Conservation (phyloP, 169 alveolate genomes). For the Babesia ovis region DNA sequence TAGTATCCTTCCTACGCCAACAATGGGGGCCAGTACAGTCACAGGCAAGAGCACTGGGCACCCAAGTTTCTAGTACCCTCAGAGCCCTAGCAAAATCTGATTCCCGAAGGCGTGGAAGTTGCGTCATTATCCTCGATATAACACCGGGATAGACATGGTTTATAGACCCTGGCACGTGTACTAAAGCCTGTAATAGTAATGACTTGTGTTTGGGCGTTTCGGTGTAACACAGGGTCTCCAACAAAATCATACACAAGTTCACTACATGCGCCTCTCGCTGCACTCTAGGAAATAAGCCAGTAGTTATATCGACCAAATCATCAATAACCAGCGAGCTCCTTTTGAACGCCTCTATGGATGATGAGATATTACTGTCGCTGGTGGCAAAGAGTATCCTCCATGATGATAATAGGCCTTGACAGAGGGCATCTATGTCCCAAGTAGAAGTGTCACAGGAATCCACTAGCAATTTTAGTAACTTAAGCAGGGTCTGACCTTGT, state of each 20-base stretch:
- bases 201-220: background rate
- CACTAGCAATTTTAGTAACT: background rate
- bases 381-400: slow-evolving; percentile 12
- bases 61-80: slow-evolving; percentile 13
- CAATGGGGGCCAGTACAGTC: slow-evolving; percentile 16
- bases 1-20: background rate
- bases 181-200: slow-evolving; percentile 5
- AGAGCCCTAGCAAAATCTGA: slow-evolving; percentile 18
- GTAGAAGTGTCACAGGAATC: background rate
- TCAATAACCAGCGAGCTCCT: background rate
- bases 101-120: slow-evolving; percentile 11
- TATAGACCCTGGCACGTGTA: slow-evolving; percentile 3
- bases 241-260: slow-evolving; percentile 17
- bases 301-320: slow-evolving; percentile 7
- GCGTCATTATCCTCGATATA: slow-evolving; percentile 24
- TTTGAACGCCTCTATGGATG: slow-evolving; percentile 6
- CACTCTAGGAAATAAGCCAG: background rate
- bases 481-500: background rate
- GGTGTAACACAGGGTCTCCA: slow-evolving; percentile 41
- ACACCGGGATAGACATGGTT: slow-evolving; percentile 49
- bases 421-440: background rate
- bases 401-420: background rate
- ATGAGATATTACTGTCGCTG: background rate
- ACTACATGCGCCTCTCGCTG: background rate
- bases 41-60: slow-evolving; percentile 10